Conservation (phyloP, 768 basidiomycete genomes). For the Mycena sanguinolenta region DNA sequence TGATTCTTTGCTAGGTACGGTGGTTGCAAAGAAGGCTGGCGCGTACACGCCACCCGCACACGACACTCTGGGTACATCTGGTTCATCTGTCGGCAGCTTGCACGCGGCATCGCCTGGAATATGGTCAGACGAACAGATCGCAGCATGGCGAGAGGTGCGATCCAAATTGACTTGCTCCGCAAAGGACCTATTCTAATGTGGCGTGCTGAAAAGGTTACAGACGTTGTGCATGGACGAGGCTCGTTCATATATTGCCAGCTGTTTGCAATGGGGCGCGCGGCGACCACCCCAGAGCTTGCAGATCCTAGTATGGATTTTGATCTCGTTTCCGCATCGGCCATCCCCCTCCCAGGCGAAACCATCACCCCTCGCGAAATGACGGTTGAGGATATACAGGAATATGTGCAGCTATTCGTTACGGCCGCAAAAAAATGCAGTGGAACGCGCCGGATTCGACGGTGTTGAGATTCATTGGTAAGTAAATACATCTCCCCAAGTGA, state of each 20-base stretch:
- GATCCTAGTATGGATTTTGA: conserved; percentile 21
- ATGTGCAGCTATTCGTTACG: conserved; percentile 9
- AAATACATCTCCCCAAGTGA: no score
- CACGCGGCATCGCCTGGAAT: conserved; percentile 21
- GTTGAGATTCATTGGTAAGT: conserved; percentile 22
- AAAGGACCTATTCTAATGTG: background rate
- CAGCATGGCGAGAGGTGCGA: conserved; percentile 16
- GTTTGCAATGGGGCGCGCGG: conserved; percentile 22
- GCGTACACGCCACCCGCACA: background rate
- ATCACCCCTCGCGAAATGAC: conserved; percentile 16
- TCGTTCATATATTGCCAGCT: conserved; percentile 25
- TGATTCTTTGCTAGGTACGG: background rate
- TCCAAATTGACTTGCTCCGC: background rate
- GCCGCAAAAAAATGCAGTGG: conserved; percentile 17
- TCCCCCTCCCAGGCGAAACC: conserved; percentile 18
- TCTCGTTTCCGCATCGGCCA: conserved; percentile 20
- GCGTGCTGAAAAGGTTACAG: conserved; percentile 4
- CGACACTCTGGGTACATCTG: background rate
- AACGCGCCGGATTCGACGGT: conserved; percentile 22
- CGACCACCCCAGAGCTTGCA: conserved; percentile 12
- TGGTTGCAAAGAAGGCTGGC: background rate
- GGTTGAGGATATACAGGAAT: conserved; percentile 18
- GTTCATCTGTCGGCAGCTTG: background rate
- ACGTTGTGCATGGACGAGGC: conserved; percentile 14
- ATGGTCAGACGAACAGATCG: conserved; percentile 19